Evolutionary conservation across 768 basidiomycete species (phyloP), one percentile per base, ranked within the genome.

Genomic region (Antrodiella citrinella): DNA sequence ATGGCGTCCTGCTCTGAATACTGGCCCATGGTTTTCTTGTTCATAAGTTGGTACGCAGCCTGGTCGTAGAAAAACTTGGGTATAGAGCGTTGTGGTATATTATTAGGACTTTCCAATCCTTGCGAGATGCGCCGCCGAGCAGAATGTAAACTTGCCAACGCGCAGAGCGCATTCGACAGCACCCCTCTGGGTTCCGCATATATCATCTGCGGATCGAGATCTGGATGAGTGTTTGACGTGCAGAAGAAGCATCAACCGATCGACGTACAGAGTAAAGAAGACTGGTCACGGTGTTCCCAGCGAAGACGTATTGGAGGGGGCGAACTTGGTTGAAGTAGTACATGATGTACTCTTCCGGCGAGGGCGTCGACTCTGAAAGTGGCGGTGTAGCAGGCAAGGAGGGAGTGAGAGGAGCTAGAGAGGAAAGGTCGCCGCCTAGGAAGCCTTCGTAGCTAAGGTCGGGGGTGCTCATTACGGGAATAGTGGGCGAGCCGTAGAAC

Each of bases 311-410:
- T 59, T 87, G 81, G 51, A 81, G 68, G 56, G 76, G 77, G 19
- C 79, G 78, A 53, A 89, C 82, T 52, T 82, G 73, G 47, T 79
- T 76, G 62, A 91, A 88, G 65, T 88, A 90, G 65, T 88, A 85
- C 57, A 81, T 68, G 47, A 86, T 77, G 54, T 81, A 76, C 30
- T 81, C 76, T 49, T 75, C 72, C 56, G 80, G 51, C 76, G 35
- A 45, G 22, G 51, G 39, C 15, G 54, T 50, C 45, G 49, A 41
- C 15, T 51, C 44, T 15, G 38, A 76, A 63, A 26, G 64, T 61
- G 49, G 67, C 69, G 54, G 76, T 73, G 38, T 66, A 66, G 22
- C 67, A 52, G 48, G 73, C 54, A 12, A 62, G 20, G 22, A 59
- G 57, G 54, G 61, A 47, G 23, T 53, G 54, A 53, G 60, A 26